phyloP scores from a whole-genome alignment of 2,329 filamentous ascomycete genomes.

The Aphanoascus verrucosus region DNA sequence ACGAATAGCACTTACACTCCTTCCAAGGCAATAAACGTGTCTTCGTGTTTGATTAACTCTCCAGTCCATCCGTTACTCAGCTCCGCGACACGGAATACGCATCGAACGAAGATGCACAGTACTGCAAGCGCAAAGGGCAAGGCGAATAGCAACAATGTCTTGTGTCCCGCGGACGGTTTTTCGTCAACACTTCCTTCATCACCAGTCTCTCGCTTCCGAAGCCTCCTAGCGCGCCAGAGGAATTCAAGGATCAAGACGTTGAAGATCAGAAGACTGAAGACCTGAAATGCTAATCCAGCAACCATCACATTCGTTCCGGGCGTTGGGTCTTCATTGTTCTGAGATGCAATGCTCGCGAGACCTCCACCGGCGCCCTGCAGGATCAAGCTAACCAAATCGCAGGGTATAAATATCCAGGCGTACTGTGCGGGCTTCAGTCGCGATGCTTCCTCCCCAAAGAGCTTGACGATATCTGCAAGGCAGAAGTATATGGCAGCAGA shows the following conservation, averaged over 20 bases:
- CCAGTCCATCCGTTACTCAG: slow-evolving; percentile 54
- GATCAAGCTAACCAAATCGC: slow-evolving; percentile 34
- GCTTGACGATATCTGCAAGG: slow-evolving; percentile 37
- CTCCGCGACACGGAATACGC: slow-evolving; percentile 56
- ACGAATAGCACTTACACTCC: slow-evolving; percentile 24
- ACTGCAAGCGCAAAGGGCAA: slow-evolving; percentile 47
- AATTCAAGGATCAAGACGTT: slow-evolving; percentile 24
- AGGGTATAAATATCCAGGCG: slow-evolving; percentile 33
- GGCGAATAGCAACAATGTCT: slow-evolving; percentile 35
- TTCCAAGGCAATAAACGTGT: slow-evolving; percentile 50
- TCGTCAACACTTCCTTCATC: neutral
- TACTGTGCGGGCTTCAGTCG: slow-evolving; percentile 30
- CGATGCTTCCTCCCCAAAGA: slow-evolving; percentile 32
- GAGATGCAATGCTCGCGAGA: slow-evolving; percentile 21
- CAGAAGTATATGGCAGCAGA: slow-evolving; percentile 58
- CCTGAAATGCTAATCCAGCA: slow-evolving; percentile 35
- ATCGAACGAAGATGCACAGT: slow-evolving; percentile 54
- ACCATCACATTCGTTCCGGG: slow-evolving; percentile 32
- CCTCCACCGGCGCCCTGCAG: slow-evolving; percentile 36
- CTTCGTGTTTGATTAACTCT: slow-evolving; percentile 45
- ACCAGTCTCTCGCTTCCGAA: neutral
- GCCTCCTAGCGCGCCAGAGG: slow-evolving; percentile 15
- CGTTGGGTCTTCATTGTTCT: slow-evolving; percentile 14
- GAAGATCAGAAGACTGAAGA: slow-evolving; percentile 31
- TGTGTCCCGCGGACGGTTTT: neutral